These are phyloP conservation scores for Primulina tabacum DNA, from an alignment of 257 asterid species.

Conservation along the genomic window DNA sequence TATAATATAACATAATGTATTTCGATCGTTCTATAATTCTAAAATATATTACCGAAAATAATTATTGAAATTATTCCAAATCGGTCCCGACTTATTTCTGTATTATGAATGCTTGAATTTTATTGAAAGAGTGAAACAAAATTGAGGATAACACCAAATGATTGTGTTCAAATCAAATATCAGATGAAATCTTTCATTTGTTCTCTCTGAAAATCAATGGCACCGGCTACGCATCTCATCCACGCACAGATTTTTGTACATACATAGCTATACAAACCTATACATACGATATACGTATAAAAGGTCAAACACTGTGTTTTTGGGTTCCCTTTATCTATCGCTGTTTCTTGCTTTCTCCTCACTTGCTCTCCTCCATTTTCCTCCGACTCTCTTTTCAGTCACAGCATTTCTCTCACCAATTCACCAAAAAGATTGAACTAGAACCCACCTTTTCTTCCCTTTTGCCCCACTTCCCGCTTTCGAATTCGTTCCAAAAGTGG, in stretches of 20 bases:
- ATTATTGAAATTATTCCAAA: too few species aligned
- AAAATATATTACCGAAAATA: too few species aligned
- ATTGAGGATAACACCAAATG: neutral
- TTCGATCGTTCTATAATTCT: too few species aligned
- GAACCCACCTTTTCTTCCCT: constrained; percentile 12
- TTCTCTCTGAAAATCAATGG: neutral
- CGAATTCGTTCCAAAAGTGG: constrained; percentile 30
- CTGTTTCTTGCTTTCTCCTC: constrained; percentile 41
- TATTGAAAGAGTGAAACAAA: too few species aligned
- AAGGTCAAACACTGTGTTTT: constrained; percentile 41
- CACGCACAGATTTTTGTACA: neutral
- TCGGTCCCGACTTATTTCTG: too few species aligned
- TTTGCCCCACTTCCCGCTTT: constrained; percentile 22
- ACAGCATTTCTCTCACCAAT: constrained; percentile 18
- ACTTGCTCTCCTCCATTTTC: constrained; percentile 39
- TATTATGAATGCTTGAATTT: too few species aligned
- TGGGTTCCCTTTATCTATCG: constrained; percentile 30
- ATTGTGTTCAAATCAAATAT: too few species aligned
- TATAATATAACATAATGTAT: too few species aligned
- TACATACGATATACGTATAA: neutral
- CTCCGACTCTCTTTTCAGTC: constrained; percentile 9
- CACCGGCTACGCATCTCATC: neutral
- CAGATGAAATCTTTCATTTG: neutral
- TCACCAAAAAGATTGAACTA: constrained; percentile 11
- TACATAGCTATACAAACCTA: neutral